Percentiles rank a stretch among this genome's conserved stretches.
phyloP scores from a whole-genome alignment of 768 basidiomycete genomes.

The Exidia glandulosa region DNA sequence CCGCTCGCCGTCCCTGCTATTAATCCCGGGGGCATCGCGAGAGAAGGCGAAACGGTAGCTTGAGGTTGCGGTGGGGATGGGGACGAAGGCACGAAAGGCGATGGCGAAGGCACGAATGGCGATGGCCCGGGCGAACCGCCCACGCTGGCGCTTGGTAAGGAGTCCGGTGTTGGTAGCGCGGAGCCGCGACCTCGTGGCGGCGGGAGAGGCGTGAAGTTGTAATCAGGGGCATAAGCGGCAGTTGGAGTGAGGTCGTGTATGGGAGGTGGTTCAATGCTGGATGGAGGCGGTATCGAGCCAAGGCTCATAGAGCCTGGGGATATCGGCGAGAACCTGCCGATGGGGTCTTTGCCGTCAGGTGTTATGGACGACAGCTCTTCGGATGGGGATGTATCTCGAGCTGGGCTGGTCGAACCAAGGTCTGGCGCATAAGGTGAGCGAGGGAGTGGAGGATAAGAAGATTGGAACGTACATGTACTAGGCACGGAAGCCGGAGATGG shows the following conservation, averaged over 20 bases:
- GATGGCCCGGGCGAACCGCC: background rate
- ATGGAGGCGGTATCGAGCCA: background rate
- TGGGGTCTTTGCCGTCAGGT: too few species aligned
- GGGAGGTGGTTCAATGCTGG: background rate
- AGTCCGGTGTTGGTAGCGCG: background rate
- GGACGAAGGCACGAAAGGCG: background rate
- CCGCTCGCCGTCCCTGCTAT: background rate
- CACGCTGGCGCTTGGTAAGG: background rate
- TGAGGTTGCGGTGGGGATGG: background rate
- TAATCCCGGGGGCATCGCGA: background rate
- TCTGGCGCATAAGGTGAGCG: too few species aligned
- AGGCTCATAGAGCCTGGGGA: background rate
- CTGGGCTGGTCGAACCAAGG: too few species aligned
- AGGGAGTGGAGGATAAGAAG: background rate
- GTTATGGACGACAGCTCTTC: background rate
- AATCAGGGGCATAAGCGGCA: background rate
- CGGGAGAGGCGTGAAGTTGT: background rate
- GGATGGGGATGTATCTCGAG: background rate
- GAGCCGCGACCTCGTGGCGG: background rate
- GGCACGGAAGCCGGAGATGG: background rate
- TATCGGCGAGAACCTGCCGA: background rate
- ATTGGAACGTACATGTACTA: background rate
- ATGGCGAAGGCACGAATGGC: background rate
- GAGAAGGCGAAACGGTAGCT: too few species aligned
- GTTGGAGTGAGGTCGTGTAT: background rate